These are phyloP conservation scores for Magnolia changhungtana DNA, from an alignment of 164 flowering plant genomes.

Conservation along the genomic window DNA sequence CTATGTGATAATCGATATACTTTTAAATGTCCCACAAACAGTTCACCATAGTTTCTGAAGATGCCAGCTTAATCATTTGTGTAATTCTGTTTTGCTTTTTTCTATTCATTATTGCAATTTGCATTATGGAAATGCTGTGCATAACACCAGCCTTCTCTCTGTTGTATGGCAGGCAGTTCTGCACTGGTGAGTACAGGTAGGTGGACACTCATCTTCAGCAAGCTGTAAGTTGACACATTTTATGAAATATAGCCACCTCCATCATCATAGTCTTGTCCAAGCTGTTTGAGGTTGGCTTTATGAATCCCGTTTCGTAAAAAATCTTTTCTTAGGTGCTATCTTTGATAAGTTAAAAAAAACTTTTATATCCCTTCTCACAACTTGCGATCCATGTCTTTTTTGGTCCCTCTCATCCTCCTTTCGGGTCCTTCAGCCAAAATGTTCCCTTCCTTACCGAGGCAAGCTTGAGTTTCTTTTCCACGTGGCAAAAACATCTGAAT, in stretches of 20 bases:
- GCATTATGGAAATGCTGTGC: background rate
- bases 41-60: too few relatives aligned
- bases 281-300: too few relatives aligned
- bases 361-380: background rate
- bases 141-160: conserved; percentile 1
- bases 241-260: background rate
- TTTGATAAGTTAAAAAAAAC: background rate
- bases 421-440: too few relatives aligned
- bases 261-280: background rate
- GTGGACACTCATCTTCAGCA: conserved; percentile 4
- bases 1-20: background rate
- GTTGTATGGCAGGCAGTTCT: conserved; percentile 66
- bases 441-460: too few relatives aligned
- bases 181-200: conserved; percentile 93
- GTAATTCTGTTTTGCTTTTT: background rate
- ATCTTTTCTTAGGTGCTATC: background rate
- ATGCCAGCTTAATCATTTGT: background rate
- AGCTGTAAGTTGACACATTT: background rate
- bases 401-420: too few relatives aligned
- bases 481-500: too few relatives aligned
- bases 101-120: background rate
- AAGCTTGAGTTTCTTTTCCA: too few relatives aligned
- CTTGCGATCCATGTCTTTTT: too few relatives aligned
- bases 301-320: too few relatives aligned
- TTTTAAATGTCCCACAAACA: too few relatives aligned